Evolutionary conservation across 306 rosid genomes (phyloP).

Genomic region (Gastrolobium villosum): DNA sequence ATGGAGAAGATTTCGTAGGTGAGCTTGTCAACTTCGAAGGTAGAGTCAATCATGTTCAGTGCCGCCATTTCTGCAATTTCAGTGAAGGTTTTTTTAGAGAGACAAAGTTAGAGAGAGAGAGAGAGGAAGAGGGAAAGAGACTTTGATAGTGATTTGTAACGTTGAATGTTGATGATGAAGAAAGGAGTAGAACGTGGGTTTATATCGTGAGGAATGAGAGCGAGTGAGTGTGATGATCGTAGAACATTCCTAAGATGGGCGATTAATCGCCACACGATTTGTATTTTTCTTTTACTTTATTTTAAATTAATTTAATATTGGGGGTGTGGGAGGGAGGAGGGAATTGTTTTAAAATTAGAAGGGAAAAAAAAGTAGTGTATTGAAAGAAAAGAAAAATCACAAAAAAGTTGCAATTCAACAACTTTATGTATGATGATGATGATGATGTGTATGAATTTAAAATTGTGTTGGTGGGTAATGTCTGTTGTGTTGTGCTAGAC

Average conservation of each 20-base stretch:
- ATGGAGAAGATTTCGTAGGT: slow-evolving; percentile 94
- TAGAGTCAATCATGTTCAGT: slow-evolving; percentile 49
- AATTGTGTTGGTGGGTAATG: slow-evolving; percentile 55
- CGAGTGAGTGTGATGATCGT: slow-evolving; percentile 47
- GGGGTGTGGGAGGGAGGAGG: slow-evolving; percentile 37
- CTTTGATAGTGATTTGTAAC: not conserved
- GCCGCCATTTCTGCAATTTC: slow-evolving; percentile 73
- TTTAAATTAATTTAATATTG: not conserved
- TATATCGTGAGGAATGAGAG: slow-evolving; percentile 45
- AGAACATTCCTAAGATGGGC: slow-evolving; percentile 51
- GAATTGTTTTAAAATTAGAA: slow-evolving; percentile 34
- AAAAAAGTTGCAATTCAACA: slow-evolving; percentile 44
- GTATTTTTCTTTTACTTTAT: not conserved
- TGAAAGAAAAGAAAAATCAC: slow-evolving; percentile 34
- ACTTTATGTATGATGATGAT: slow-evolving; percentile 24
- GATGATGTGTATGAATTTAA: slow-evolving; percentile 47
- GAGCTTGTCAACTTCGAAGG: slow-evolving; percentile 77
- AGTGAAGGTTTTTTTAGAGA: slow-evolving; percentile 18
- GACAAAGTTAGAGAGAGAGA: slow-evolving; percentile 29
- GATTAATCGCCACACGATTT: slow-evolving; percentile 42
- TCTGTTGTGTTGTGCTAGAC: slow-evolving; percentile 35
- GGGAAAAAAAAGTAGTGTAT: slow-evolving; percentile 22
- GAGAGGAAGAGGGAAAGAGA: slow-evolving; percentile 28
- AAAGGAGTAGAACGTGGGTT: slow-evolving; percentile 40
- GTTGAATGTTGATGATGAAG: slow-evolving; percentile 52